Conservation (phyloP, 768 basidiomycete species). For the Mycena albidolilacea region DNA sequence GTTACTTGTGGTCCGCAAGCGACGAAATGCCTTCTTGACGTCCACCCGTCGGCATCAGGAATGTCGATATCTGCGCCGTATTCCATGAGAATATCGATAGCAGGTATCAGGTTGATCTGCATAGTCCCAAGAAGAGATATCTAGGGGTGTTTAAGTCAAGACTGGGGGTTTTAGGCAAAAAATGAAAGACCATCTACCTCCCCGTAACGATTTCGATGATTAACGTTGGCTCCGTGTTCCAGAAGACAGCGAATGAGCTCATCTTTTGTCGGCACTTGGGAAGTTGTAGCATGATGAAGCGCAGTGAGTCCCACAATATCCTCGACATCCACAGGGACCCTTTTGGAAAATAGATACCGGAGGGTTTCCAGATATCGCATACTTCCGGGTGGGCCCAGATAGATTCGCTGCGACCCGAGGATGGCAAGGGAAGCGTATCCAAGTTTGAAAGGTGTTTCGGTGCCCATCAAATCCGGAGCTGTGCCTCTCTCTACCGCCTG, state of each 20-base stretch:
- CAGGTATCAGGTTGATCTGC: slow-evolving; percentile 44
- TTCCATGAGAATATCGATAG: slow-evolving; percentile 65
- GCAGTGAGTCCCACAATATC: slow-evolving; percentile 68
- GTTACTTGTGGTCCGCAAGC: slow-evolving; percentile 36
- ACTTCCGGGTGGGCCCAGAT: slow-evolving; percentile 14
- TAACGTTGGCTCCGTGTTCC: slow-evolving; percentile 63
- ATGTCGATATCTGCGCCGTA: slow-evolving; percentile 62
- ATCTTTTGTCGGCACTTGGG: slow-evolving; percentile 36
- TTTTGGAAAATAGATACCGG: slow-evolving; percentile 56
- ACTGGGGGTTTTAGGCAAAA: too few relatives aligned
- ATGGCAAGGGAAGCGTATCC: slow-evolving; percentile 59
- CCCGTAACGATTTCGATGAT: slow-evolving; percentile 66
- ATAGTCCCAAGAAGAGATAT: slow-evolving; percentile 30
- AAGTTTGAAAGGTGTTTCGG: slow-evolving; percentile 60
- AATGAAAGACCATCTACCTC: slow-evolving; percentile 45
- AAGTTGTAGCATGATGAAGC: slow-evolving; percentile 61
- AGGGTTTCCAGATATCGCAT: slow-evolving; percentile 54
- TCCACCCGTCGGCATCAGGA: slow-evolving; percentile 47
- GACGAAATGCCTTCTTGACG: slow-evolving; percentile 29
- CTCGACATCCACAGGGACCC: slow-evolving; percentile 55
- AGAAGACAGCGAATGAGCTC: slow-evolving; percentile 58
- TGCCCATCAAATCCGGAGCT: slow-evolving; percentile 55
- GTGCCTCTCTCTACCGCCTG: slow-evolving; percentile 48
- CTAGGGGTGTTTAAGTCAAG: not conserved
- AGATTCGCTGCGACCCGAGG: slow-evolving; percentile 58